Conservation (phyloP, 148 eudicot genomes). For the Silene conica region DNA sequence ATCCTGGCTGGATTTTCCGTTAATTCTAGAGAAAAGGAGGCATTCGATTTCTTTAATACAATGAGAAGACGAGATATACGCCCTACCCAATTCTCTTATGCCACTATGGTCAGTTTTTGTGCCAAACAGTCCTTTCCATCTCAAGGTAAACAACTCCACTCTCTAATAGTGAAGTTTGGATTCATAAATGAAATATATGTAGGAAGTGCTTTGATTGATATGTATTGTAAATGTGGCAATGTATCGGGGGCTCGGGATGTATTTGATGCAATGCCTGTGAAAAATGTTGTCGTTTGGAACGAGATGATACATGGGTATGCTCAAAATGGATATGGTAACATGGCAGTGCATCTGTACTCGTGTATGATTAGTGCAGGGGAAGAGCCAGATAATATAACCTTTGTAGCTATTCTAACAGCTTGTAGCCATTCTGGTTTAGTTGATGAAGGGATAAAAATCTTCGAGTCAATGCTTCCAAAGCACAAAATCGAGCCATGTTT, state of each 20-base stretch:
- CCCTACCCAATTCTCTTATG: constrained; percentile 59
- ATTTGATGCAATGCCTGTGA: constrained; percentile 48
- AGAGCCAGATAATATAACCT: constrained; percentile 59
- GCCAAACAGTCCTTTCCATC: constrained; percentile 46
- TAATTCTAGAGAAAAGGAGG: constrained; percentile 46
- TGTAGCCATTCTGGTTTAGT: constrained; percentile 79
- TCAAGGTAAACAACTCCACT: constrained; percentile 64
- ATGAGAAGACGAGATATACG: constrained; percentile 46
- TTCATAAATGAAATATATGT: constrained; percentile 46
- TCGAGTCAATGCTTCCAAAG: constrained; percentile 49
- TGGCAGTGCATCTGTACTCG: constrained; percentile 48
- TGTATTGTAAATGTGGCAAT: constrained; percentile 75
- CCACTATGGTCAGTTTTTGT: constrained; percentile 57
- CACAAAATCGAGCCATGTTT: constrained; percentile 42
- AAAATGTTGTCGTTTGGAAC: constrained; percentile 61
- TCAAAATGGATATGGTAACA: constrained; percentile 57
- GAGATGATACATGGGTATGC: constrained; percentile 82
- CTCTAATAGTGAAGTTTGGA: constrained; percentile 48
- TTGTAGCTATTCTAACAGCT: constrained; percentile 57
- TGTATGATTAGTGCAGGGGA: constrained; percentile 41
- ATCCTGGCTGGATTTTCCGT: constrained; percentile 57
- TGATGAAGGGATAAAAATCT: constrained; percentile 43
- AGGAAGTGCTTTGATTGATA: constrained; percentile 63
- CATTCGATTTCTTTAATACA: constrained; percentile 43
- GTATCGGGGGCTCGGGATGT: constrained; percentile 38